Evolutionary conservation across 2,329 filamentous ascomycete species (phyloP), one percentile per base, ranked within the genome.

Genomic region (Diplodia scrobiculata): DNA sequence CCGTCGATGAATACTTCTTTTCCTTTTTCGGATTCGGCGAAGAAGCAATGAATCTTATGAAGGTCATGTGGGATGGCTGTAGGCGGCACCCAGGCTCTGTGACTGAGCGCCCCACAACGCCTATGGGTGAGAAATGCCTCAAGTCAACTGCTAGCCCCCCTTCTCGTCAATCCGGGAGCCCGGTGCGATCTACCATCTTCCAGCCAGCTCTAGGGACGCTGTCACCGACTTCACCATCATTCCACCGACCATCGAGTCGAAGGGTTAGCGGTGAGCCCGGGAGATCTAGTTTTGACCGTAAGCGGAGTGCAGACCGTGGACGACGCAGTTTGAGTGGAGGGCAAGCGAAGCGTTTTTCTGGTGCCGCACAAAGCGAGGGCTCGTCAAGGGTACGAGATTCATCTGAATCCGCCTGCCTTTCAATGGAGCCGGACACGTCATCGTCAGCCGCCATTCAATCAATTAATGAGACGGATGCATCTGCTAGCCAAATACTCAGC

Each of bases 1-100:
- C 93, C 2, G 91, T 98, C 69, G 95, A 99, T 72, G 95, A 99
- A 87, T 97, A 98, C 76, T 98, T 96, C 76, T 98, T 99, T 77
- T 95, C 93, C 0, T 98, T 98, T 78, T 97, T 97, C 76, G 90
- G 87, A 70, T 89, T 89, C 69, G 92, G 92, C 6, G 88, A 90
- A 72, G 91, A 97, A 72, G 94, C 92, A 14, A 86, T 96, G 69
- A 87, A 89, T 59, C 85, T 95, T 2, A 82, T 99, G 62, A 90
- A 87, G 68, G 86, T 87, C 50, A 81, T 96, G 63, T 84, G 92
- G 10, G 88, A 90, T 58, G 87, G 89, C 69, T 84, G 86, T 27
- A 80, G 85, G 52, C 63, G 55, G 21, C 38, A 47, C 7, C n/a
- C 65, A 77, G 52, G 48, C n/a, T 50, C 25, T 3, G 25, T 45